Percentiles rank a stretch among this genome's conserved stretches.
Conservation (phyloP, 164 flowering plant species). For the Kingdonia uniflora region DNA sequence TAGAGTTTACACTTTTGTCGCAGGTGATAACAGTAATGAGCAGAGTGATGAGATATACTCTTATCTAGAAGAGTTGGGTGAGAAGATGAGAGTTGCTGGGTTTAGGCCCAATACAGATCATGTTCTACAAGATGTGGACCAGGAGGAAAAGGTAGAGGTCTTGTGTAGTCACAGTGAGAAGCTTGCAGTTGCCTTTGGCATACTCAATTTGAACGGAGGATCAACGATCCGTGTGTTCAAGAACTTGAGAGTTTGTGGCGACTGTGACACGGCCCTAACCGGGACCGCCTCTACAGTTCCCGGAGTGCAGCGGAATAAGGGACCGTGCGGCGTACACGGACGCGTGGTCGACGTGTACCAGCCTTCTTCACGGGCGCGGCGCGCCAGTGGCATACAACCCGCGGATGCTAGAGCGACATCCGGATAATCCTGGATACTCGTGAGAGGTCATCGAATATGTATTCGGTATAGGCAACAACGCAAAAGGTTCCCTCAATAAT, state of each 20-base stretch:
- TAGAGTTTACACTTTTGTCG: conserved; percentile 37
- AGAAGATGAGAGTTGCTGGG: conserved; percentile 40
- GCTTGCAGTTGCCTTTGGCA: conserved; percentile 47
- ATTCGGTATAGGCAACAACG: no score
- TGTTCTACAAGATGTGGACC: conserved; percentile 48
- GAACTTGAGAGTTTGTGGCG: conserved; percentile 55
- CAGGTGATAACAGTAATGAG: conserved; percentile 31
- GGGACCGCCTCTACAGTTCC: no score
- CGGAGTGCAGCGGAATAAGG: no score
- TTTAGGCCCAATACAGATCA: conserved; percentile 37
- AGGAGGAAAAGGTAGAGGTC: conserved; percentile 40
- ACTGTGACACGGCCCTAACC: no score
- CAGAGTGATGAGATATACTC: conserved; percentile 23
- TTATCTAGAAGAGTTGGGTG: conserved; percentile 28
- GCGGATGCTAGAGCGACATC: no score
- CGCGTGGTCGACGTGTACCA: no score
- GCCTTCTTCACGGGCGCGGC: no score
- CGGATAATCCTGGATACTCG: no score
- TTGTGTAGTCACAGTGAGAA: conserved; percentile 52
- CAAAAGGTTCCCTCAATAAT: no score
- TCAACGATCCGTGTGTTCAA: conserved; percentile 39
- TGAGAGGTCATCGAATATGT: no score
- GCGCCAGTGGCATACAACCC: no score
- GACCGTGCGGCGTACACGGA: no score
- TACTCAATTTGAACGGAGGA: conserved; percentile 33